Evolutionary conservation across 2,329 filamentous ascomycete genomes (phyloP).

Genomic region (Emergomyces africanus): DNA sequence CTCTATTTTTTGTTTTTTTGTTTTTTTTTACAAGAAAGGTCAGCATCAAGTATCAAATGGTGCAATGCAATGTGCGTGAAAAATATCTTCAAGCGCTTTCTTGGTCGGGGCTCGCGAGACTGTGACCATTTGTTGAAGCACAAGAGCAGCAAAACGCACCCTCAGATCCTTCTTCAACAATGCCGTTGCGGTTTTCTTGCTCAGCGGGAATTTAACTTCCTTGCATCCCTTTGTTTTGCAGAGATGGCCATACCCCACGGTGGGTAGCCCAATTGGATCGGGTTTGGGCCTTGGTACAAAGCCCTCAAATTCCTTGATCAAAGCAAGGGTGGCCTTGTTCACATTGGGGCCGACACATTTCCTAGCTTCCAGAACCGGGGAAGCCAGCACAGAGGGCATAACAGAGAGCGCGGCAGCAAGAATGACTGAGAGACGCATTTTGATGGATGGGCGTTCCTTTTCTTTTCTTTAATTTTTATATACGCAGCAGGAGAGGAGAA

Average conservation of each 20-base stretch:
- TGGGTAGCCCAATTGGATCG: slow-evolving; percentile 36
- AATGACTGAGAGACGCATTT: slow-evolving; percentile 36
- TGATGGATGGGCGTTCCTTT: slow-evolving; percentile 13
- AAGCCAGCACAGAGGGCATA: slow-evolving; percentile 3
- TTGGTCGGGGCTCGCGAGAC: background rate
- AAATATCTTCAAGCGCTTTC: background rate
- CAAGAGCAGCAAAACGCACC: slow-evolving; percentile 12
- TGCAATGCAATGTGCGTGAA: background rate
- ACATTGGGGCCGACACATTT: slow-evolving; percentile 15
- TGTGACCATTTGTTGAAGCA: background rate
- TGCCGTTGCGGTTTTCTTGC: slow-evolving; percentile 26
- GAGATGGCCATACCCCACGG: slow-evolving; percentile 40
- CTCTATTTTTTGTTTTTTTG: too few species aligned
- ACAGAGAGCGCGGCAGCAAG: slow-evolving; percentile 28
- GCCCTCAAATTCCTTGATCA: slow-evolving; percentile 29
- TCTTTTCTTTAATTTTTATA: background rate
- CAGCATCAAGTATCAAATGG: background rate
- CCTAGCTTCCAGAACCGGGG: slow-evolving; percentile 1
- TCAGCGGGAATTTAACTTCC: slow-evolving; percentile 37
- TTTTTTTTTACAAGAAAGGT: background rate
- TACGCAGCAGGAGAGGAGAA: background rate
- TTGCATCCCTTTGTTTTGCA: slow-evolving; percentile 31
- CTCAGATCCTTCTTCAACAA: slow-evolving; percentile 32
- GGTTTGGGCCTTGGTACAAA: slow-evolving; percentile 19
- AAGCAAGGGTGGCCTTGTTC: slow-evolving; percentile 22